Evolutionary conservation across 108 stramenopile species (phyloP), one percentile per base, ranked within the genome.

Genomic region (Heterococcus sp.): DNA sequence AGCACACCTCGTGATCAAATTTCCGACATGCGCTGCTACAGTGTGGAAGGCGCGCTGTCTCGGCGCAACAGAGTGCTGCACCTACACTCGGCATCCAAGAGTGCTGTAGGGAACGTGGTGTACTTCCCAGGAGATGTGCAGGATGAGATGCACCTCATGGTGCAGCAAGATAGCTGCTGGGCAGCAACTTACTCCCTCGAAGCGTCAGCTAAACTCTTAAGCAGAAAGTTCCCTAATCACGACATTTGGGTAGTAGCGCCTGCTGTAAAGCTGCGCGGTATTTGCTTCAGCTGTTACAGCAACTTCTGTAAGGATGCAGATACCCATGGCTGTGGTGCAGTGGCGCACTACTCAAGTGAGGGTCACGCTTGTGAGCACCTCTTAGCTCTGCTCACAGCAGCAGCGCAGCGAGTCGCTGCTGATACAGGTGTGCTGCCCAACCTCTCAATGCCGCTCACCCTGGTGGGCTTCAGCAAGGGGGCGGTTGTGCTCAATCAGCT

Each of bases 381-480:
- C 0, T 64, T 66, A 66, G 38, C 39, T 14, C 74, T 75, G 37
- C 74, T 75, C 38, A 3, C 37, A 14, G 29, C 74, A 21, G 74
- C 74, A 35, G 37, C 39, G 4, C 4, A 36, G n/a, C 31, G 21
- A 36, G 35, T 35, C 32, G 35, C 38, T 38, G 5, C 0, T 2
- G 30, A 33, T 2, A 1, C 34, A 3, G 32, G 74, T 14, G 0
- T 4, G 1, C 32, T 58, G 4, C 74, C 74, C 26, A 37, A 75
- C 74, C 0, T 40, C 2, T 3, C 65, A 11, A 64, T 75, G 33
- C 74, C 74, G 4, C 29, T 75, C 36, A 75, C 74, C 2, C 65
- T 75, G 0, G 74, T 75, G n/a, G 74, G 74, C 65, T 75, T 75
- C 74, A 75, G 74, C 74, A 75, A 75, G 2, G 74, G 74, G 0